A percentile compares a stretch with the other conserved stretches of the same genome.
These are phyloP conservation scores for Populus davidiana DNA, from an alignment of 345 rosid genomes.

Conservation along the genomic window DNA sequence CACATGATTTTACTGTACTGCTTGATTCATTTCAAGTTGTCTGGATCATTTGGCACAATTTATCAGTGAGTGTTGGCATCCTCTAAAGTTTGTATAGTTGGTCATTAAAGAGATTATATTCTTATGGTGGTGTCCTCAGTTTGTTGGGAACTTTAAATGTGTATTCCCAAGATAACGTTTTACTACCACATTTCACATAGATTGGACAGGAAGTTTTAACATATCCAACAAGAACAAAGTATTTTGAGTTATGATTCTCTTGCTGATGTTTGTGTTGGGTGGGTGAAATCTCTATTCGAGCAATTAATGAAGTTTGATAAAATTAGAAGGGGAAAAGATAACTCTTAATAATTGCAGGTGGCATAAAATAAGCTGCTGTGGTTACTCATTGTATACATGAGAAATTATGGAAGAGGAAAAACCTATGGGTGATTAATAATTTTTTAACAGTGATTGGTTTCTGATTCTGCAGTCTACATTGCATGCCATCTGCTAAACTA, in stretches of 20 bases:
- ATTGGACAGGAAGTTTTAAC: not conserved
- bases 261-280: not conserved
- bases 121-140: not conserved
- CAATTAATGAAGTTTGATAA: not conserved
- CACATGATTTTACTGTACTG: not conserved
- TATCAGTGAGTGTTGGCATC: too few relatives aligned
- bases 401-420: not conserved
- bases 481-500: not conserved
- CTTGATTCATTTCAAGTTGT: not conserved
- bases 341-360: not conserved
- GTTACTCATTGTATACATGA: not conserved
- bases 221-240: not conserved
- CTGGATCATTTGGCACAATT: not conserved
- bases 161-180: not conserved
- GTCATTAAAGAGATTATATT: not conserved
- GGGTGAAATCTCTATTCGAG: not conserved
- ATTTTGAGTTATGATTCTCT: constrained; percentile 1
- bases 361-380: not conserved
- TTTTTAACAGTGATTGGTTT: not conserved
- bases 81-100: not conserved
- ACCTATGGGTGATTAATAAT: not conserved
- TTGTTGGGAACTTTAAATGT: not conserved
- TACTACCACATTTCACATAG: not conserved
- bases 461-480: not conserved
- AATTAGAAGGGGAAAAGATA: not conserved